phyloP scores from a whole-genome alignment of 192 early-diverging fungal species.

The Mortierella claussenii region DNA sequence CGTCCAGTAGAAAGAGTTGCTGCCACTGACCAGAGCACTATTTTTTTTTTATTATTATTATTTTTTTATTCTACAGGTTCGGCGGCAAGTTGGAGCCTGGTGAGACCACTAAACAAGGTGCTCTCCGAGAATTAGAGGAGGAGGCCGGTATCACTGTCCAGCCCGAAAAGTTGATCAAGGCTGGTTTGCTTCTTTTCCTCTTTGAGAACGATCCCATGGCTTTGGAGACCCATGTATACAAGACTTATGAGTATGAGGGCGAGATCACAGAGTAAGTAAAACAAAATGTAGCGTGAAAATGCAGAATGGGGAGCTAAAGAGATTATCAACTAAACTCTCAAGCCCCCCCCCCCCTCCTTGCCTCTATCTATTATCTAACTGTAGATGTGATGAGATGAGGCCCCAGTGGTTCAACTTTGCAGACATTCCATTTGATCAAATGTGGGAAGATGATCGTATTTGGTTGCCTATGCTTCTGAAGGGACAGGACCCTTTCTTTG shows the following conservation, averaged over 20 bases:
- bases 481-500: slow-evolving; percentile 42
- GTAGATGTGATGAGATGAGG: slow-evolving; percentile 77
- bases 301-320: too few relatives aligned
- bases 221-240: slow-evolving; percentile 76
- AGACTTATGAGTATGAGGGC: slow-evolving; percentile 56
- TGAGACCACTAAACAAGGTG: slow-evolving; percentile 71
- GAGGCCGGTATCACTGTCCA: slow-evolving; percentile 62
- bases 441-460: slow-evolving; percentile 78
- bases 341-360: too few relatives aligned
- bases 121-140: slow-evolving; percentile 71
- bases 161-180: slow-evolving; percentile 53
- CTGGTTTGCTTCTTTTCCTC: slow-evolving; percentile 70
- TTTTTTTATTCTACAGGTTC: slow-evolving; percentile 58
- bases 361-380: too few relatives aligned
- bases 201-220: slow-evolving; percentile 70
- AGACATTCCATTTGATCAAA: slow-evolving; percentile 69
- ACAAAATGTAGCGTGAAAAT: too few relatives aligned
- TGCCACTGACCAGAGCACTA: neutral
- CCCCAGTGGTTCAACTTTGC: slow-evolving; percentile 73
- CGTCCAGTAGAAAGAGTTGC: neutral
- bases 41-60: neutral
- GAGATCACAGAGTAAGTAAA: slow-evolving; percentile 67
- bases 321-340: too few relatives aligned
- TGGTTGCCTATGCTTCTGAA: slow-evolving; percentile 69
- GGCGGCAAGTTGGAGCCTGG: slow-evolving; percentile 81